These are phyloP conservation scores for Pilobolus umbonatus DNA, from an alignment of 192 early-diverging fungal genomes.

Conservation along the genomic window DNA sequence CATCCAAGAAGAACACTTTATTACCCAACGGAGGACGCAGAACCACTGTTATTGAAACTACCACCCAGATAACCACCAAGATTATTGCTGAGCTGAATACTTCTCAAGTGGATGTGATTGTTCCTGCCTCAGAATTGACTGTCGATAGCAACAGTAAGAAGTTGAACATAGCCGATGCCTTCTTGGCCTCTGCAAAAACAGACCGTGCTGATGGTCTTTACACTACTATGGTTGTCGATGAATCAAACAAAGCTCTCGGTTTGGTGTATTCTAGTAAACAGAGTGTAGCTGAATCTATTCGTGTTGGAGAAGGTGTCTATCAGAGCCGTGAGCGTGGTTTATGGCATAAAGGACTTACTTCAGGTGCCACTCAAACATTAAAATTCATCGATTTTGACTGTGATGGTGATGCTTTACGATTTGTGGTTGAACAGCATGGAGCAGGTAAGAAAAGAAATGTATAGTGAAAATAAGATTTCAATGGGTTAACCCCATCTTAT, in stretches of 20 bases:
- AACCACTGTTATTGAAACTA: slow-evolving; percentile 29
- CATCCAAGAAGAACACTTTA: slow-evolving; percentile 22
- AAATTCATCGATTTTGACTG: slow-evolving; percentile 80
- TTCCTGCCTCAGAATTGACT: slow-evolving; percentile 31
- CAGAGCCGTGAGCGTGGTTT: slow-evolving; percentile 82
- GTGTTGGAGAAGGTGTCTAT: slow-evolving; percentile 83
- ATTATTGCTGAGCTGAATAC: slow-evolving; percentile 30
- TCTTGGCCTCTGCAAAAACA: slow-evolving; percentile 51
- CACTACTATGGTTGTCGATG: slow-evolving; percentile 91
- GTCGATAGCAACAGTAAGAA: slow-evolving; percentile 11
- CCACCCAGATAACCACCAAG: slow-evolving; percentile 18
- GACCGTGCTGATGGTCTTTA: slow-evolving; percentile 92
- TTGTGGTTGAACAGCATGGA: slow-evolving; percentile 80
- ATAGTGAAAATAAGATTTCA: background rate
- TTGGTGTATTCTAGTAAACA: slow-evolving; percentile 86
- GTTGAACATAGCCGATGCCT: slow-evolving; percentile 55
- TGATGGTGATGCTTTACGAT: slow-evolving; percentile 83
- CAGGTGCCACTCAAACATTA: slow-evolving; percentile 89
- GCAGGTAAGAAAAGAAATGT: slow-evolving; percentile 46
- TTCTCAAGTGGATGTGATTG: slow-evolving; percentile 29
- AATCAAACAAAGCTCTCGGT: slow-evolving; percentile 82
- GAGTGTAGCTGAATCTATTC: slow-evolving; percentile 78
- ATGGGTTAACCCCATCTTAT: background rate
- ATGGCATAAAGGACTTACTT: slow-evolving; percentile 96
- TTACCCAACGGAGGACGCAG: slow-evolving; percentile 41